Conservation (phyloP, 768 basidiomycete genomes). For the Leccinum subtestaceum region DNA sequence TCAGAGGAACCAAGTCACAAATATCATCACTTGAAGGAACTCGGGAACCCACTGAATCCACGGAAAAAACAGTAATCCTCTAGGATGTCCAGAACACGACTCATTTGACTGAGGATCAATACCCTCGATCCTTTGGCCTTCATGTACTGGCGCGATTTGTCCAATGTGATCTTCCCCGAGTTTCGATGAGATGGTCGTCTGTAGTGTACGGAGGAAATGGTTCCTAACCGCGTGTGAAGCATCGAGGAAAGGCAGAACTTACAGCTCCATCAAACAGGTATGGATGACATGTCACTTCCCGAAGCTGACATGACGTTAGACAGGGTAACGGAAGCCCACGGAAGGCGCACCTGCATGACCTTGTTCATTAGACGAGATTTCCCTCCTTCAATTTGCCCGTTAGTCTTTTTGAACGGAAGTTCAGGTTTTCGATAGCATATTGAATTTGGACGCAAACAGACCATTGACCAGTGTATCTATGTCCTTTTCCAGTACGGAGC, state of each 20-base stretch:
- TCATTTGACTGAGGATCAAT: constrained; percentile 99
- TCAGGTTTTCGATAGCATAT: neutral
- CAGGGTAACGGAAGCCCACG: neutral
- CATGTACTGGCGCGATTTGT: constrained; percentile 88
- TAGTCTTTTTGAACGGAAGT: constrained; percentile 49
- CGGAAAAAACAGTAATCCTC: constrained; percentile 97
- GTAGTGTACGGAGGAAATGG: constrained; percentile 98
- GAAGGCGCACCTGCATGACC: constrained; percentile 85
- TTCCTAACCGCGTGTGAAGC: constrained; percentile 49
- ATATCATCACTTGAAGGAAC: neutral
- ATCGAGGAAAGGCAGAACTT: constrained; percentile 18
- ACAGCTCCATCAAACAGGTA: constrained; percentile 92
- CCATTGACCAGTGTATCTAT: constrained; percentile 94
- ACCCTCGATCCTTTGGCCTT: constrained; percentile 92
- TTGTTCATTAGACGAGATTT: constrained; percentile 98
- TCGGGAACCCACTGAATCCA: constrained; percentile 62
- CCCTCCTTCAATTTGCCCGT: constrained; percentile 94
- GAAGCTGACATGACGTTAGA: constrained; percentile 39
- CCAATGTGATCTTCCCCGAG: constrained; percentile 95
- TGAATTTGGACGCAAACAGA: constrained; percentile 26
- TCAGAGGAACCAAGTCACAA: constrained; percentile 46
- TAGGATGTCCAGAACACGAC: constrained; percentile 91
- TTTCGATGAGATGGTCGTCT: constrained; percentile 92
- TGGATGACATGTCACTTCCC: constrained; percentile 87
- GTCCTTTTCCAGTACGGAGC: constrained; percentile 93